Base-by-base conservation (phyloP, 495 filamentous ascomycete genomes). In the Aspergillus nanangensis region DNA sequence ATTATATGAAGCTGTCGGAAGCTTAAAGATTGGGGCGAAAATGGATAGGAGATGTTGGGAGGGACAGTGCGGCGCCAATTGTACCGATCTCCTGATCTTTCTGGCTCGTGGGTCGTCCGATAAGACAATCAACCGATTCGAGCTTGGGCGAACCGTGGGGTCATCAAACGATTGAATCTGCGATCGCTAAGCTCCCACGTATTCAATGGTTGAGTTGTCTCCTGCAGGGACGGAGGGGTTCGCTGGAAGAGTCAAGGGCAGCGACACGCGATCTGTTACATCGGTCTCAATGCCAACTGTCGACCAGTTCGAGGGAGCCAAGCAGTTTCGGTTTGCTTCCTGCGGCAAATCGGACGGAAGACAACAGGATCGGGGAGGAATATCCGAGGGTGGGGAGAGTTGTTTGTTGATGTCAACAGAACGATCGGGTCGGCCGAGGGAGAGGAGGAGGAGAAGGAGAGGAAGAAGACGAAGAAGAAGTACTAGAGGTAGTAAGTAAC, bases 261-360 rank as follows among this genome's bases (percentile, higher is more conserved):
- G 42, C 48, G 49, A 59, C 51, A 56, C 56, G 52, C 49, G 60
- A 55, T 63, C 64, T 59, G 60, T 69, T 61, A 62, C 62, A 65
- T 70, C 60, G 60, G 58, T 61, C 61, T 62, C 52, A 51, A 57
- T 41, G 33, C 36, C 51, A 51, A 45, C 38, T 50, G 24, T 27
- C 37, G 44, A 40, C 42, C 48, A 49, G 49, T 49, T 54, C 51
- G 31, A 31, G 47, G 50, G 35, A 41, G 37, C 15, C n/a, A 18
- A 18, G 32, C 32, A 34, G 32, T 15, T 18, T n/a, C 33, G 13
- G 25, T n/a, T 31, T n/a, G n/a, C n/a, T n/a, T n/a, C n/a, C n/a
- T n/a, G 39, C 29, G 22, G 40, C 32, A 20, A 24, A 42, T 37
- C 11, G 32, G 22, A 14, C 13, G 39, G 22, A 21, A 4, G 15